A percentile compares a stretch with the other conserved stretches of the same genome.
These are phyloP conservation scores for Aureobasidium sp. DNA, from an alignment of 2,329 filamentous ascomycete species.

Conservation along the genomic window DNA sequence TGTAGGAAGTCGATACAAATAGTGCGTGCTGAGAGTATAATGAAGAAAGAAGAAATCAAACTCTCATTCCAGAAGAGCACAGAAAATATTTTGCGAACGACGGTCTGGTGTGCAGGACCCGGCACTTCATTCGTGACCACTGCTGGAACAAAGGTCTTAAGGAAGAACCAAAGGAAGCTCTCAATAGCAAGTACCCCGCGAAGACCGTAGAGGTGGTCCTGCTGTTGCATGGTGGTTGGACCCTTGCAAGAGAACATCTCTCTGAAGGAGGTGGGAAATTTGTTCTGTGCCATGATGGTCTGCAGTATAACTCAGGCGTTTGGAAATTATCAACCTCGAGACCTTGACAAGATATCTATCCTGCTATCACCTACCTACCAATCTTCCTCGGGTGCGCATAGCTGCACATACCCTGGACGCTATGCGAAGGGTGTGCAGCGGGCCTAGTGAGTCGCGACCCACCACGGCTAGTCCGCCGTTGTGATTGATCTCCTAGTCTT, in stretches of 20 bases:
- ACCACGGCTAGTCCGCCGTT: not conserved
- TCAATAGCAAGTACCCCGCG: constrained; percentile 38
- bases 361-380: not conserved
- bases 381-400: not conserved
- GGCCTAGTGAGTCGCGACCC: not conserved
- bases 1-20: constrained; percentile 38
- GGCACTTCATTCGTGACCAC: constrained; percentile 32
- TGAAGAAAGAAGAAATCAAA: constrained; percentile 40
- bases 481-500: not conserved
- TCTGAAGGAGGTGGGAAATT: not conserved
- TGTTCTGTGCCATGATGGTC: not conserved
- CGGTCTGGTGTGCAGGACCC: constrained; percentile 34
- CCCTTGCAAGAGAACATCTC: not conserved
- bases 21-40: constrained; percentile 40
- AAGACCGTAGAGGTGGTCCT: constrained; percentile 36
- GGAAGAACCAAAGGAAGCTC: constrained; percentile 40
- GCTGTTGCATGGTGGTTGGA: not conserved
- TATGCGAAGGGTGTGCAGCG: not conserved
- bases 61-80: constrained; percentile 41
- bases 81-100: constrained; percentile 39
- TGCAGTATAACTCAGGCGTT: not conserved
- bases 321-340: not conserved
- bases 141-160: constrained; percentile 39
- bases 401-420: not conserved
- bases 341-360: not conserved